These are phyloP conservation scores for Cnidoscolus chayamansa DNA, from an alignment of 441 rosid species.

Conservation along the genomic window DNA sequence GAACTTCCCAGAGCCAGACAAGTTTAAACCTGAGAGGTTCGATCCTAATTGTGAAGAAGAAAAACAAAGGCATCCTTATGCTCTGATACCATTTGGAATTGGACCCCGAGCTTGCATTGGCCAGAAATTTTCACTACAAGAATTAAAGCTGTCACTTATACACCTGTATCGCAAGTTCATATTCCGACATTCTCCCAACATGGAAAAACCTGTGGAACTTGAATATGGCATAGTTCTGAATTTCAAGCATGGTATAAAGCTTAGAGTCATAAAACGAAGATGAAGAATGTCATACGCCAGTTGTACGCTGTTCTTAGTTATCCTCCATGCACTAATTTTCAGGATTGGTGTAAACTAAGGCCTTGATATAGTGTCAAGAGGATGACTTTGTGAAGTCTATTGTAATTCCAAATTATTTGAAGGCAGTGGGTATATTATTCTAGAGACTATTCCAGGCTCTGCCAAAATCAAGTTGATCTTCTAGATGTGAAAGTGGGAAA, in stretches of 20 bases:
- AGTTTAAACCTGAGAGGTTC: conserved; percentile 81
- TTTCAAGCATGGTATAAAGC: conserved; percentile 84
- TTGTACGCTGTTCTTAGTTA: not conserved
- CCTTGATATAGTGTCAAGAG: not conserved
- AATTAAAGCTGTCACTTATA: conserved; percentile 65
- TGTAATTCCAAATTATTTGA: not conserved
- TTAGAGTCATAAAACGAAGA: conserved; percentile 51
- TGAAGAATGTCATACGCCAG: conserved; percentile 25
- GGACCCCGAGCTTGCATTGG: conserved; percentile 96
- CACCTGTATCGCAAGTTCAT: conserved; percentile 58
- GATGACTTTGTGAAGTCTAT: not conserved
- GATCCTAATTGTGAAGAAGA: conserved; percentile 79
- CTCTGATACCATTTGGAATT: conserved; percentile 83
- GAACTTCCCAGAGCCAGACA: conserved; percentile 82
- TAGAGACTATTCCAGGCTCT: not conserved
- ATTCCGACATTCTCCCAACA: conserved; percentile 68
- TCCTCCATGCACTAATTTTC: not conserved
- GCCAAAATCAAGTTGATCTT: not conserved
- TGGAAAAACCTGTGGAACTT: conserved; percentile 79
- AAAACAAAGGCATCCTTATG: conserved; percentile 72
- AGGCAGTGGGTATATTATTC: not conserved
- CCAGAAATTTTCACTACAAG: conserved; percentile 72
- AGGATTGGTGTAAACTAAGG: not conserved
- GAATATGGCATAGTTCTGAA: conserved; percentile 75
- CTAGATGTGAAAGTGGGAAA: not conserved